Conservation (phyloP, 495 filamentous ascomycete genomes). For the Xylaria flabelliformis region DNA sequence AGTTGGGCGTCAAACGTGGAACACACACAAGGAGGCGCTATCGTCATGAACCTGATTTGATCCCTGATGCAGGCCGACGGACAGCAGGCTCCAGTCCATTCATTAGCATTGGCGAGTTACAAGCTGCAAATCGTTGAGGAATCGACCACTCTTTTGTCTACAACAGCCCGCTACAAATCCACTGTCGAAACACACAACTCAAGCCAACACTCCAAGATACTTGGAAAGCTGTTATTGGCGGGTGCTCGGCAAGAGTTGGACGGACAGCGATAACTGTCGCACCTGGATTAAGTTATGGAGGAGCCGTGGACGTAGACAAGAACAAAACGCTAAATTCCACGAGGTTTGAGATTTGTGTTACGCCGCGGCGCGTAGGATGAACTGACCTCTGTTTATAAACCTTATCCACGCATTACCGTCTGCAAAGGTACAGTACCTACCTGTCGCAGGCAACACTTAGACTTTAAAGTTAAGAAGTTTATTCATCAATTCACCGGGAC, state of each 20-base stretch:
- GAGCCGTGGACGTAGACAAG: neutral
- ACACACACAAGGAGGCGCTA: slow-evolving; percentile 14
- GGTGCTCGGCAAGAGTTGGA: neutral
- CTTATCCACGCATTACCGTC: neutral
- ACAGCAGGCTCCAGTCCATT: slow-evolving; percentile 21
- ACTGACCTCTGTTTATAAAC: neutral
- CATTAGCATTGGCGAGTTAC: slow-evolving; percentile 27
- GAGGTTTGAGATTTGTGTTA: neutral
- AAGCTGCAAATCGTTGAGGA: slow-evolving; percentile 18
- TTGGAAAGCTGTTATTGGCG: slow-evolving; percentile 25
- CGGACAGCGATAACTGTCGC: neutral
- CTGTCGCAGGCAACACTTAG: neutral
- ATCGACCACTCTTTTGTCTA: neutral
- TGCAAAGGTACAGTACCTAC: neutral
- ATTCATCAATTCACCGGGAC: neutral
- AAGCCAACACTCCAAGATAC: slow-evolving; percentile 16
- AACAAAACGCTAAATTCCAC: neutral
- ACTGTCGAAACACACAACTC: slow-evolving; percentile 24
- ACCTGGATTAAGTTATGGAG: neutral
- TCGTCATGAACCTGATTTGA: neutral
- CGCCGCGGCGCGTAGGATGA: neutral
- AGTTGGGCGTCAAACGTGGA: slow-evolving; percentile 29
- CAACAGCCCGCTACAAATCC: slow-evolving; percentile 14
- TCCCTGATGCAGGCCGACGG: slow-evolving; percentile 24
- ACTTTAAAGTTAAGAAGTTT: neutral